Percentiles rank a stretch among this genome's conserved stretches.
phyloP scores from a whole-genome alignment of 176 grass and related monocot genomes.

The Puya raimondii region DNA sequence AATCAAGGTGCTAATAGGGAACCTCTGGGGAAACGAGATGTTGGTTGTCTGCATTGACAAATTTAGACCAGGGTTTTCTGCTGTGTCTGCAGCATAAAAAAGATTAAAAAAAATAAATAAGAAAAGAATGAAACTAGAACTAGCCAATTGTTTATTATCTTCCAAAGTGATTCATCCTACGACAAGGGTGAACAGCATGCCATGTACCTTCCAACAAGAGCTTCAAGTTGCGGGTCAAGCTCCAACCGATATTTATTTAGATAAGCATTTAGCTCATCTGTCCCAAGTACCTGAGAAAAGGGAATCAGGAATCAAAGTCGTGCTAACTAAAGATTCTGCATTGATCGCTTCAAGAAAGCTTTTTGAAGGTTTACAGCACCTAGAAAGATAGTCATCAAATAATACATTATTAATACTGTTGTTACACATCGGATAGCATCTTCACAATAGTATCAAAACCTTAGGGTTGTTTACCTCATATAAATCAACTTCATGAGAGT shows the following conservation, averaged over 20 bases:
- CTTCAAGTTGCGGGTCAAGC: constrained; percentile 92
- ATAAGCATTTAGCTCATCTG: constrained; percentile 74
- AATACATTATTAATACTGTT: too few relatives aligned
- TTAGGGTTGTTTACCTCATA: too few relatives aligned
- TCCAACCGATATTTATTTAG: constrained; percentile 85
- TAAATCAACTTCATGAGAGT: too few relatives aligned
- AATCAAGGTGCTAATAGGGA: constrained; percentile 9
- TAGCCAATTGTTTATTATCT: too few relatives aligned
- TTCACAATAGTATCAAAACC: too few relatives aligned
- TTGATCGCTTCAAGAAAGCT: too few relatives aligned
- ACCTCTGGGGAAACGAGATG: constrained; percentile 93
- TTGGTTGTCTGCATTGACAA: constrained; percentile 89
- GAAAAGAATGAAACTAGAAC: too few relatives aligned
- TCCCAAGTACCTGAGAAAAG: constrained; percentile 75
- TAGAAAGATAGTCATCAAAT: too few relatives aligned
- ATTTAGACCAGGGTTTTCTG: constrained; percentile 79
- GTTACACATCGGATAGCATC: too few relatives aligned
- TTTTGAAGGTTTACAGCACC: too few relatives aligned
- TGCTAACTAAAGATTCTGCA: not conserved
- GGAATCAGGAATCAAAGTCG: constrained; percentile 4
- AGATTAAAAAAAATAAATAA: too few relatives aligned
- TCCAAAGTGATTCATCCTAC: not conserved
- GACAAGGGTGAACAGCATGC: not conserved
- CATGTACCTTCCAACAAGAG: constrained; percentile 85
- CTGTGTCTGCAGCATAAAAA: constrained; percentile 40